These are phyloP conservation scores for Xylaria hypoxylon DNA, from an alignment of 2,329 filamentous ascomycete species.

Conservation along the genomic window DNA sequence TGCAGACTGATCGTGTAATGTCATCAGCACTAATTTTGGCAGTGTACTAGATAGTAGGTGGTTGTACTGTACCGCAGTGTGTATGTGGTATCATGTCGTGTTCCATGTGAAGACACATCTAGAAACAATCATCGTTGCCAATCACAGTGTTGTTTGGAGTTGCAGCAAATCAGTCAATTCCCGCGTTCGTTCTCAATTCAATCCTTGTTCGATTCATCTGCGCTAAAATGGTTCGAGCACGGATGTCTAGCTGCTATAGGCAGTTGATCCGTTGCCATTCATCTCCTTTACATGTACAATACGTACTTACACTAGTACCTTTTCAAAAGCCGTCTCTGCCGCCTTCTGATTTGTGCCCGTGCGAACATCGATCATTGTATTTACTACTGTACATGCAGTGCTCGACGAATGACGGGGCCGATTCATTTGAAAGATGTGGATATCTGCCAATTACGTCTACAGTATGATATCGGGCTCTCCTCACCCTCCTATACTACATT, in stretches of 20 bases:
- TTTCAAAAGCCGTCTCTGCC: background rate
- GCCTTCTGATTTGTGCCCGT: conserved; percentile 33
- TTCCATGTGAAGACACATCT: background rate
- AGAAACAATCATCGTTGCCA: conserved; percentile 15
- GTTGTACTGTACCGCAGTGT: background rate
- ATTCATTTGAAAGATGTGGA: background rate
- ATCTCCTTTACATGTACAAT: background rate
- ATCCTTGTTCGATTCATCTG: conserved; percentile 10
- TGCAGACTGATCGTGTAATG: too few species aligned
- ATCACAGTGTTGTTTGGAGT: conserved; percentile 10
- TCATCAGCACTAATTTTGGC: conserved; percentile 27
- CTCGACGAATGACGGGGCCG: conserved; percentile 1
- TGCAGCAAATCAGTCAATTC: conserved; percentile 9
- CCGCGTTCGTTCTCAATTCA: conserved; percentile 13
- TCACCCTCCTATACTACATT: conserved; percentile 35
- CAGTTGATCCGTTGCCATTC: conserved; percentile 18
- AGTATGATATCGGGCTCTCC: conserved; percentile 41
- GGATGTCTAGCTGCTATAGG: conserved; percentile 22
- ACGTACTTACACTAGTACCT: too few species aligned
- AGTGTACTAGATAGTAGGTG: too few species aligned
- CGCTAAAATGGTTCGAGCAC: conserved; percentile 9
- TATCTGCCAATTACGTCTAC: conserved; percentile 38
- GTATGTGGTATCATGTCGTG: too few species aligned
- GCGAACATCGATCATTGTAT: conserved; percentile 14
- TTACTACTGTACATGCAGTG: background rate